phyloP scores from a whole-genome alignment of 306 rosid species.

The Cucurbita argyrosperma region DNA sequence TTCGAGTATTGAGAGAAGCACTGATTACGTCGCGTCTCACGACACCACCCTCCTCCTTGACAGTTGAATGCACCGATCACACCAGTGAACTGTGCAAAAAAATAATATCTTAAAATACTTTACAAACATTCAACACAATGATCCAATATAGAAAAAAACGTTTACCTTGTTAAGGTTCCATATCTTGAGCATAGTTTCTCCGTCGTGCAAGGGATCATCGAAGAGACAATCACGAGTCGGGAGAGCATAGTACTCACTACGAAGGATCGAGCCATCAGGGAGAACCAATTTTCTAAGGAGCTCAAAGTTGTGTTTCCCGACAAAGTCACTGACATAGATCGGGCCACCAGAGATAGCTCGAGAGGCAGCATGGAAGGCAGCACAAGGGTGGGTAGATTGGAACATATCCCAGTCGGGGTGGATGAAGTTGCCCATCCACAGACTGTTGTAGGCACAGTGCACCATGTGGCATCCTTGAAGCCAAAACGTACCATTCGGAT shows the following conservation, averaged over 20 bases:
- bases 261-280: slow-evolving; percentile 83
- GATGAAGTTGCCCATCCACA: slow-evolving; percentile 96
- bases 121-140: too few relatives aligned
- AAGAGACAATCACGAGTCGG: slow-evolving; percentile 80
- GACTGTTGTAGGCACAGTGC: slow-evolving; percentile 80
- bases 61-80: slow-evolving; percentile 86
- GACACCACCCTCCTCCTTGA: slow-evolving; percentile 95
- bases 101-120: background rate
- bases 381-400: slow-evolving; percentile 89
- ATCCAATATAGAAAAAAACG: background rate
- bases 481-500: slow-evolving; percentile 89
- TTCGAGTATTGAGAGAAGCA: slow-evolving; percentile 51
- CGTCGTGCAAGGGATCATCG: slow-evolving; percentile 80
- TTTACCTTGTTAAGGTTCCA: slow-evolving; percentile 87
- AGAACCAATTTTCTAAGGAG: slow-evolving; percentile 50
- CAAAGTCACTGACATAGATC: slow-evolving; percentile 62
- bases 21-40: slow-evolving; percentile 56
- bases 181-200: slow-evolving; percentile 81
- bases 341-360: slow-evolving; percentile 96
- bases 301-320: slow-evolving; percentile 72
- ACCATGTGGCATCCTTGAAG: slow-evolving; percentile 99
- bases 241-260: slow-evolving; percentile 67
- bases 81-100: slow-evolving; percentile 40
- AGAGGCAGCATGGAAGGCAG: slow-evolving; percentile 87
- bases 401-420: slow-evolving; percentile 99